These are phyloP conservation scores for Auxenochlorella pyrenoidosa DNA, from an alignment of 139 green algal genomes.

Conservation along the genomic window DNA sequence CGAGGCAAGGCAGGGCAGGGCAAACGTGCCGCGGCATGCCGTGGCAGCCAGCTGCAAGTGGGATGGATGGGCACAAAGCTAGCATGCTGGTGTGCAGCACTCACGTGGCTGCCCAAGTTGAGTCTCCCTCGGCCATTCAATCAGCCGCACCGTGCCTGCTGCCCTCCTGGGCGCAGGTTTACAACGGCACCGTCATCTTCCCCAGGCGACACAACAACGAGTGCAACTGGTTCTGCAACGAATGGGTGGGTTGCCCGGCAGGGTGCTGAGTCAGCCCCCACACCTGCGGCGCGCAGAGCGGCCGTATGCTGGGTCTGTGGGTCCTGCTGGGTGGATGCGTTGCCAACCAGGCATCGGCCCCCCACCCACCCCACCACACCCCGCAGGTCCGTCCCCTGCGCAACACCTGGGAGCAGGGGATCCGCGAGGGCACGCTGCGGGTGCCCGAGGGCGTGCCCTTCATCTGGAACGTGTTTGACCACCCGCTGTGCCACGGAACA, in stretches of 20 bases:
- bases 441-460: not conserved
- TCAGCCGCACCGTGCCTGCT: not conserved
- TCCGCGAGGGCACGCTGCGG: not conserved
- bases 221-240: conserved; percentile 4
- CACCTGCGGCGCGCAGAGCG: too few species aligned
- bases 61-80: too few species aligned
- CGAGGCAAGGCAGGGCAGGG: not conserved
- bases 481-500: not conserved
- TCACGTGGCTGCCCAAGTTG: not conserved
- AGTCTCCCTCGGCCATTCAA: not conserved
- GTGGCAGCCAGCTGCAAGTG: not conserved
- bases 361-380: too few species aligned
- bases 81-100: not conserved
- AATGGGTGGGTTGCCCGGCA: not conserved
- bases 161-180: not conserved
- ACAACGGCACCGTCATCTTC: not conserved
- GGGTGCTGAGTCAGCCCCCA: not conserved
- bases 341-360: too few species aligned
- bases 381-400: not conserved
- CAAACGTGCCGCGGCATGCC: not conserved
- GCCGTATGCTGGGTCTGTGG: too few species aligned
- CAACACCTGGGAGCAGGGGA: not conserved
- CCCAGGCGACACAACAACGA: not conserved
- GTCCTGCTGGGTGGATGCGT: too few species aligned
- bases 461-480: not conserved